A percentile compares a stretch with the other conserved stretches of the same genome.
phyloP scores from a whole-genome alignment of 164 flowering plant genomes.

The Liquidambar formosana region DNA sequence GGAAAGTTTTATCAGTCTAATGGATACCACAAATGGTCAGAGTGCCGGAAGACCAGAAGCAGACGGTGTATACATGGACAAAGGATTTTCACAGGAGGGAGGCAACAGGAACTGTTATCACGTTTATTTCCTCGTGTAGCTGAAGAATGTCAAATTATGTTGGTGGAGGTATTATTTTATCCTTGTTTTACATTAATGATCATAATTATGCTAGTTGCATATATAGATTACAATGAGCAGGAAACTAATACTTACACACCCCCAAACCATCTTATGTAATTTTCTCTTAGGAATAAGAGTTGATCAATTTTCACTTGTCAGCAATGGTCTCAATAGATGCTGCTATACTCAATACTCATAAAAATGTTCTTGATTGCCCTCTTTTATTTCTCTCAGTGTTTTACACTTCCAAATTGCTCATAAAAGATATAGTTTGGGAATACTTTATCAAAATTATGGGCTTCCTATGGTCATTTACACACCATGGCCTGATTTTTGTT shows the following conservation, averaged over 20 bases:
- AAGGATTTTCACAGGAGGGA: slow-evolving; percentile 21
- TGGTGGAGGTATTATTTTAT: slow-evolving; percentile 15
- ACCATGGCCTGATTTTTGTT: too few relatives aligned
- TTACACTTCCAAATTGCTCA: too few relatives aligned
- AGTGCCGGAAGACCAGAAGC: slow-evolving; percentile 13
- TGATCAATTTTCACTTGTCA: too few relatives aligned
- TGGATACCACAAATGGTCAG: slow-evolving; percentile 21
- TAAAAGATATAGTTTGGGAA: too few relatives aligned
- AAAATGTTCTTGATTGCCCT: too few relatives aligned
- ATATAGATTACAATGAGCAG: background rate
- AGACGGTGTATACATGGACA: slow-evolving; percentile 19
- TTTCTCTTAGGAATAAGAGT: too few relatives aligned
- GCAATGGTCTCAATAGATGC: too few relatives aligned
- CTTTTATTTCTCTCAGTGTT: too few relatives aligned
- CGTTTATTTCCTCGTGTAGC: slow-evolving; percentile 14
- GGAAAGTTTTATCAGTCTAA: slow-evolving; percentile 25
- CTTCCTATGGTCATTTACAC: too few relatives aligned
- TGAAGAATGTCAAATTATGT: slow-evolving; percentile 11
- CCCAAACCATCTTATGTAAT: background rate
- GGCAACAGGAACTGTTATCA: slow-evolving; percentile 25
- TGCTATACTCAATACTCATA: too few relatives aligned
- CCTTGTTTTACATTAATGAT: background rate
- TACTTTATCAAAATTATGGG: too few relatives aligned
- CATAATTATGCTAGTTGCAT: background rate
- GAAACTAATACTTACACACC: background rate